Base-by-base conservation (phyloP, 2,329 filamentous ascomycete species). In the Cladorrhinum sp. region DNA sequence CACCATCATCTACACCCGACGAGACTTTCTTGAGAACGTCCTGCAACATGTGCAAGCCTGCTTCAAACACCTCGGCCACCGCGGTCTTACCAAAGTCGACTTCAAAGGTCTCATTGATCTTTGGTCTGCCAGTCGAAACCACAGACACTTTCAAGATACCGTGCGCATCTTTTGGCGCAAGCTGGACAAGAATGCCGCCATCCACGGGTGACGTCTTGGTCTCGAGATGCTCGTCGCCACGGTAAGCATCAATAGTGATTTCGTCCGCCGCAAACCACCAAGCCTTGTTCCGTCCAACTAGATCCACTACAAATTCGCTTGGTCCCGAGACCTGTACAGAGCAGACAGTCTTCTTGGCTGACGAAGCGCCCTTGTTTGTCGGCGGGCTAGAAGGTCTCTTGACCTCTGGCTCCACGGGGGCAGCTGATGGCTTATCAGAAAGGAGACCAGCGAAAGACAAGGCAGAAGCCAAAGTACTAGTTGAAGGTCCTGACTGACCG, bases 71-170 rank as follows among this genome's bases (percentile, higher is more conserved):
- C 42, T 78, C 76, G 12, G 74, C 75, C 48, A 82, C 70, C 16
- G 77, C 71, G 21, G 78, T 74, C 69, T 74, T 80, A 52, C 84
- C 83, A 71, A 88, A 86, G 69, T 86, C 81, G 28, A 88, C 73
- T 42, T 80, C 79, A 70, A 87, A 84, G 0, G 81, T 82, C 73
- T 87, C 84, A 67, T 83, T 83, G 64, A 87, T 78, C 70, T 80
- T 83, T 23, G 86, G 86, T 63, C 82, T 82, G 59, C 79, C 83
- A 14, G 78, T 83, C 1, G 85, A 85, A 58, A 81, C 76, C 36
- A 89, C 78, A 1, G 81, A 80, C 50, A 89, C 76, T 57, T 83
- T 83, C 55, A 88, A 72, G 39, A 83, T 71, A 30, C 86, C 86
- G 62, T 84, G 74, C 5, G 84, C 82, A 62, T 88, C 84, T 24